Evolutionary conservation across 2,329 filamentous ascomycete genomes (phyloP), one percentile per base, ranked within the genome.

Genomic region (Knoxdaviesia proteae): DNA sequence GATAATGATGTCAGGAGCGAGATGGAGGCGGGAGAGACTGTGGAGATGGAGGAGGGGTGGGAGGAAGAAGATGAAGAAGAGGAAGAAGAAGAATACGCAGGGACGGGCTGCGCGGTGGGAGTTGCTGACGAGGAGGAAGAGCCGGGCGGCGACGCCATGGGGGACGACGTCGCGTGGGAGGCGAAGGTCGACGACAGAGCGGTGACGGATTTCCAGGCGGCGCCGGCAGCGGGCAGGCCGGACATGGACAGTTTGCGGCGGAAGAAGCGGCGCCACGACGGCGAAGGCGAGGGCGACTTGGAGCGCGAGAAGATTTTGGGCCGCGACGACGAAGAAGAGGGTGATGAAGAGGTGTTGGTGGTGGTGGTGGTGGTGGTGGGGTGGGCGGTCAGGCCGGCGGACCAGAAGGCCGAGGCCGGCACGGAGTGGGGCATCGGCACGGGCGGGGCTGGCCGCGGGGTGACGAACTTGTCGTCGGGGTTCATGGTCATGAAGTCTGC

Each of bases 401-500:
- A 37, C 57, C 56, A 10, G 57, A 56, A 5, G 40, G 49, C 50
- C 34, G 57, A 49, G 11, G 54, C 55, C 33, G 50, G 49, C 32
- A 49, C 41, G 7, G 48, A 34, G 37, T 49, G 45, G 33, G 51
- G 51, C 31, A 44, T 33, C 9, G 47, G 39, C 7, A 45, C 42
- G 10, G 64, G 62, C 2, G 66, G 61, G 20, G 69, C 66, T 29
- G 74, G 71, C 42, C 77, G 68, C 7, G 80, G 83, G 33, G 78
- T 74, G 50, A 74, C 64, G 55, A 77, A 92, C 54, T 80, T 84
- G 61, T 84, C 80, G 32, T 70, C 64, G 0, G 84, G 84, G 50
- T 88, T 72, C 70, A 87, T 80, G 1, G 83, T 90, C 54, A 74
- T 80, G 51, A 71, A 70, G 49, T 77, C 68, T 42, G 68, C 64